phyloP scores from a whole-genome alignment of 176 grass and related monocot species.

The Urochloa ruziziensis region DNA sequence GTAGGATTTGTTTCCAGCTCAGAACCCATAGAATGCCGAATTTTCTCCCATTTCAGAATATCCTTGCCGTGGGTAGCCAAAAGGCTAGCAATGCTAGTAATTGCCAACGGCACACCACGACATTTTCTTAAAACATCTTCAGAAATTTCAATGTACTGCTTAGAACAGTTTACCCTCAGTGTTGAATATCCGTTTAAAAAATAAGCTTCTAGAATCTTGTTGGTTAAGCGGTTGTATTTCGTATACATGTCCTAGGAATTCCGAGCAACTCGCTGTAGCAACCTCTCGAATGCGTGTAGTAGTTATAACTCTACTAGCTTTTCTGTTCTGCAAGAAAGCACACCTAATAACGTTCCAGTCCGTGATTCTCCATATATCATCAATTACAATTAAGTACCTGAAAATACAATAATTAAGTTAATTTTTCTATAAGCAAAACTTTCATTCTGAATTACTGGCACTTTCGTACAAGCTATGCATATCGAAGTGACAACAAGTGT shows the following conservation, averaged over 20 bases:
- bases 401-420: background rate
- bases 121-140: background rate
- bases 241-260: background rate
- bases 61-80: background rate
- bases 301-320: background rate
- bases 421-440: too few species aligned
- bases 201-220: background rate
- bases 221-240: background rate
- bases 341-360: background rate
- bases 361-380: background rate
- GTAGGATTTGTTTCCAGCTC: background rate
- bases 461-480: too few species aligned
- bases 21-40: background rate
- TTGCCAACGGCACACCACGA: background rate
- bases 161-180: background rate
- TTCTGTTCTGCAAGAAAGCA: background rate
- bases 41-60: background rate
- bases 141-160: background rate
- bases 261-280: background rate
- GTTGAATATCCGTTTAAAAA: background rate
- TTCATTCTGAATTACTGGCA: too few species aligned
- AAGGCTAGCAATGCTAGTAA: constrained; percentile 23
- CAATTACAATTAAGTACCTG: background rate
- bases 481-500: too few species aligned
- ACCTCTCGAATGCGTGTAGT: background rate